Evolutionary conservation across 2,329 filamentous ascomycete species (phyloP).

Genomic region (Hypoxylon sp.): DNA sequence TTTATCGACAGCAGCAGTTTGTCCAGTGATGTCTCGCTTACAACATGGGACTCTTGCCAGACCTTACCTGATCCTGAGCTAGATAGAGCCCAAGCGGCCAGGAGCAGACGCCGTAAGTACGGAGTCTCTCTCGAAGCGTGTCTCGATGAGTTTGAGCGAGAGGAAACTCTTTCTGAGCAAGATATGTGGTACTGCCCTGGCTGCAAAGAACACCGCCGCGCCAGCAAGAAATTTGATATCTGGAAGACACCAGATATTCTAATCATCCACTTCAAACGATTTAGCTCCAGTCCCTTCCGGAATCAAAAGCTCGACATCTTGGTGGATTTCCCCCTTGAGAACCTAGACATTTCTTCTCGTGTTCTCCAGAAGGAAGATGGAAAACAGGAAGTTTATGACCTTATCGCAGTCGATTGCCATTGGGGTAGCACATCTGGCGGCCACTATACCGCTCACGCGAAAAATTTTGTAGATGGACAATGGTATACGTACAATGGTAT

Average conservation of each 20-base stretch:
- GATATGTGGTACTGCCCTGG: slow-evolving; percentile 98
- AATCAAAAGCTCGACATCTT: slow-evolving; percentile 92
- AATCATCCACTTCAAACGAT: slow-evolving; percentile 94
- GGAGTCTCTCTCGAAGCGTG: slow-evolving; percentile 92
- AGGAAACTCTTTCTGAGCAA: slow-evolving; percentile 92
- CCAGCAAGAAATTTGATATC: slow-evolving; percentile 95
- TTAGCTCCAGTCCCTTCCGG: slow-evolving; percentile 85
- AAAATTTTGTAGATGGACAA: slow-evolving; percentile 88
- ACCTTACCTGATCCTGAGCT: slow-evolving; percentile 75
- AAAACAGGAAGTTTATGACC: slow-evolving; percentile 88
- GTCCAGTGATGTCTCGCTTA: slow-evolving; percentile 61
- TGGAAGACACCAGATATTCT: slow-evolving; percentile 98
- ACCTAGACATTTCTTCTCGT: slow-evolving; percentile 83
- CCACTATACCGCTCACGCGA: slow-evolving; percentile 95
- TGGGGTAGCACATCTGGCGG: slow-evolving; percentile 93
- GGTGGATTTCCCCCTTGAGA: slow-evolving; percentile 92
- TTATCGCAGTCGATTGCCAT: slow-evolving; percentile 97
- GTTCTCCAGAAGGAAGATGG: slow-evolving; percentile 85
- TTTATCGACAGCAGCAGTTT: slow-evolving; percentile 67
- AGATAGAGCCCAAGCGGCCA: slow-evolving; percentile 72
- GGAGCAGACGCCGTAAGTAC: slow-evolving; percentile 76
- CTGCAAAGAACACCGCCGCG: slow-evolving; percentile 93
- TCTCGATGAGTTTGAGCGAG: slow-evolving; percentile 93
- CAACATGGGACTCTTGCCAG: slow-evolving; percentile 69
- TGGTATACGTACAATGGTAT: slow-evolving; percentile 99